A percentile compares a stretch with the other conserved stretches of the same genome.
These are phyloP conservation scores for Lavandula angustifolia DNA, from an alignment of 257 asterid genomes.

Conservation along the genomic window DNA sequence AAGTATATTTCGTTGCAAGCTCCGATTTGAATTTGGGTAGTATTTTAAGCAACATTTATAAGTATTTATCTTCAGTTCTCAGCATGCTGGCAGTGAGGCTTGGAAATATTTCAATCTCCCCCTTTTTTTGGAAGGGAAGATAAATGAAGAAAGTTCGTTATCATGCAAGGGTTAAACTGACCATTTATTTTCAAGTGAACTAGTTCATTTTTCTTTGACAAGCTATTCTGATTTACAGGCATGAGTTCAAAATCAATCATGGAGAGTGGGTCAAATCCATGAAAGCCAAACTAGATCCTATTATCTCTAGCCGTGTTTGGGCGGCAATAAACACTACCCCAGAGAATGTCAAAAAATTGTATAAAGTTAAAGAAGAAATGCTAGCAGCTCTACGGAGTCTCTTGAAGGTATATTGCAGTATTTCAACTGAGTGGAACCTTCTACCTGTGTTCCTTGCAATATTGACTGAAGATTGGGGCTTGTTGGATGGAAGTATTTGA, in stretches of 20 bases:
- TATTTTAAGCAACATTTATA: constrained; percentile 11
- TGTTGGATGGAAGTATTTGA: background rate
- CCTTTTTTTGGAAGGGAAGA: background rate
- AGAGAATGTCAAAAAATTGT: constrained; percentile 69
- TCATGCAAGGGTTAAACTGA: constrained; percentile 10
- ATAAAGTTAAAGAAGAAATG: constrained; percentile 81
- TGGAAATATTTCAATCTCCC: background rate
- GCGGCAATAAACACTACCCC: constrained; percentile 56
- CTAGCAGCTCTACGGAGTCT: constrained; percentile 69
- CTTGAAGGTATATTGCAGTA: constrained; percentile 59
- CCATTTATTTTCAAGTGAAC: constrained; percentile 11
- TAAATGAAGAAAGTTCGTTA: background rate
- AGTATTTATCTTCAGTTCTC: background rate
- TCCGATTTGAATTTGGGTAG: background rate
- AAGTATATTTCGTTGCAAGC: background rate
- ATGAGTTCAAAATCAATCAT: constrained; percentile 82
- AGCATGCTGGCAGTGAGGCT: constrained; percentile 7
- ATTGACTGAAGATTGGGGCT: background rate
- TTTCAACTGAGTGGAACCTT: constrained; percentile 20
- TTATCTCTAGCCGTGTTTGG: constrained; percentile 56
- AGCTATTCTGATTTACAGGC: constrained; percentile 46
- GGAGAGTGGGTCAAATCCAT: constrained; percentile 82
- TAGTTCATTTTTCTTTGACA: constrained; percentile 29
- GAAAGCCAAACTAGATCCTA: constrained; percentile 66
- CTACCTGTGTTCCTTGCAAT: background rate